phyloP scores from a whole-genome alignment of 306 rosid species.

The Astragalus membranaceus region DNA sequence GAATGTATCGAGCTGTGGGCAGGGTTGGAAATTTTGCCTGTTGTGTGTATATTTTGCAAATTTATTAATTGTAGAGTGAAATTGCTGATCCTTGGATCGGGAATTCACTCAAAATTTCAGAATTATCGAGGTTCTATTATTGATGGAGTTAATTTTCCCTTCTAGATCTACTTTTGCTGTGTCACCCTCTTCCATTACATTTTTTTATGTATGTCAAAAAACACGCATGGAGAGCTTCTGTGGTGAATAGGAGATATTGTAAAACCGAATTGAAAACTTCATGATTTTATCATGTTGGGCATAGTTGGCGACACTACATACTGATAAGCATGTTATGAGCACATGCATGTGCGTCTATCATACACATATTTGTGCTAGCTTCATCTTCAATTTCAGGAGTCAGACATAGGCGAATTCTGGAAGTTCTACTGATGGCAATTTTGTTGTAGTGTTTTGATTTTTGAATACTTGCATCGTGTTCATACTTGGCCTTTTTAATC shows the following conservation, averaged over 20 bases:
- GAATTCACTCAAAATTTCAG: background rate
- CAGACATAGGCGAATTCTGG: background rate
- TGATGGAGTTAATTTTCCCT: background rate
- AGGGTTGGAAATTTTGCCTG: background rate
- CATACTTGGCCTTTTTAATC: background rate
- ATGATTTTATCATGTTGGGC: background rate
- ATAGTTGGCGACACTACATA: background rate
- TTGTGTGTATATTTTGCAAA: background rate
- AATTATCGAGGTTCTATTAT: constrained; percentile 3
- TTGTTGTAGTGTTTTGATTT: constrained; percentile 9
- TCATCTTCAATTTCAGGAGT: constrained; percentile 7
- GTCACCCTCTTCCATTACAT: background rate
- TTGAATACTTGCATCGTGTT: constrained; percentile 7
- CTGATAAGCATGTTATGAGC: background rate
- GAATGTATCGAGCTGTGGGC: background rate
- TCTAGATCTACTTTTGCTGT: background rate
- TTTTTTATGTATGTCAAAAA: constrained; percentile 9
- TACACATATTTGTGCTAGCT: background rate
- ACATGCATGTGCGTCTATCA: background rate
- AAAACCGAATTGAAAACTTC: background rate
- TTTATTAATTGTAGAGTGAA: background rate
- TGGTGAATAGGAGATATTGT: background rate
- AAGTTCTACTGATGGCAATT: background rate
- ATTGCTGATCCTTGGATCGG: background rate
- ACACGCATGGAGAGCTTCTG: background rate